Evolutionary conservation across 2,329 filamentous ascomycete genomes (phyloP).

Genomic region (Fusarium equiseti): DNA sequence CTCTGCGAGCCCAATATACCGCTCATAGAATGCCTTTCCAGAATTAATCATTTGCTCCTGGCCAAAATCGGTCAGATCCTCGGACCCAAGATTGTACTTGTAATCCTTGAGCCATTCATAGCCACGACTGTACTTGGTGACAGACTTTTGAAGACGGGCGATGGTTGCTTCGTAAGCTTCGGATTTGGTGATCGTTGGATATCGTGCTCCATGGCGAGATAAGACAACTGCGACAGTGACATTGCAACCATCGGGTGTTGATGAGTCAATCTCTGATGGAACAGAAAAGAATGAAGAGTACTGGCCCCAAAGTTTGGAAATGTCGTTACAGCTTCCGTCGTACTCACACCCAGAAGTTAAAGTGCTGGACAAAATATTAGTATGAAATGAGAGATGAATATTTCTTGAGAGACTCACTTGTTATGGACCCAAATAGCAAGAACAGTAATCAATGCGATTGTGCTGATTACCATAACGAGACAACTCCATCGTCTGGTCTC

Average conservation of each 20-base stretch:
- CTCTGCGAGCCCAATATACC: conserved; percentile 74
- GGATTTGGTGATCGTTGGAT: conserved; percentile 79
- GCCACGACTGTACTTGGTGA: conserved; percentile 68
- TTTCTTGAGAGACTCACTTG: conserved; percentile 19
- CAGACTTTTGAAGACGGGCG: conserved; percentile 70
- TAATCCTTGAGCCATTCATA: conserved; percentile 80
- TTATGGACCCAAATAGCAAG: conserved; percentile 39
- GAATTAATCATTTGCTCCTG: conserved; percentile 78
- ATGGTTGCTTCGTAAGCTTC: conserved; percentile 73
- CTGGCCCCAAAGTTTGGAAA: conserved; percentile 82
- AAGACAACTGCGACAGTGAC: conserved; percentile 85
- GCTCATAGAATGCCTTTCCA: conserved; percentile 79
- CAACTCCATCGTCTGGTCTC: conserved; percentile 40
- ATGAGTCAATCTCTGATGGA: conserved; percentile 71
- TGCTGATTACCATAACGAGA: conserved; percentile 39
- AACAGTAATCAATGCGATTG: conserved; percentile 31
- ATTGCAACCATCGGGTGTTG: conserved; percentile 74
- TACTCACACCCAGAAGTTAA: conserved; percentile 43
- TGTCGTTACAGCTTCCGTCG: conserved; percentile 62
- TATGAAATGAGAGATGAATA: not conserved
- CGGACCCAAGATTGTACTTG: conserved; percentile 76
- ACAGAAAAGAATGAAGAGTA: conserved; percentile 89
- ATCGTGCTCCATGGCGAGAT: conserved; percentile 86
- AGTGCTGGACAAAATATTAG: conserved; percentile 17
- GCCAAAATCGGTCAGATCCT: conserved; percentile 76